Conservation (phyloP, 176 grass and related monocot species). For the Cenchrus purpureus region DNA sequence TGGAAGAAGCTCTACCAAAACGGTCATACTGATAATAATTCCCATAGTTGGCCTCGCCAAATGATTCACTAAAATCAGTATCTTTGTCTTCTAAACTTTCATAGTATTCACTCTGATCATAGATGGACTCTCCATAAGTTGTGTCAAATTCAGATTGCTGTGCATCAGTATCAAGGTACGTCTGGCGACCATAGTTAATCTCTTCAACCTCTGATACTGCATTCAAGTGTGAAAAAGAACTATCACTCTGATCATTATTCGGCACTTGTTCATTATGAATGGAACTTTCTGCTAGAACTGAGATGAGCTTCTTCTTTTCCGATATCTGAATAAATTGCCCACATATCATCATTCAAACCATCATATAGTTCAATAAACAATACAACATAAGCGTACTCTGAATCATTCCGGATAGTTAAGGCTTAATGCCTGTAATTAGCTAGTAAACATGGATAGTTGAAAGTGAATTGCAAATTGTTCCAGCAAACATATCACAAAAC, state of each 20-base stretch:
- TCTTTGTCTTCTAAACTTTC: constrained; percentile 40
- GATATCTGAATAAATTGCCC: constrained; percentile 69
- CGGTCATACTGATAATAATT: constrained; percentile 26
- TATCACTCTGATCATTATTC: constrained; percentile 40
- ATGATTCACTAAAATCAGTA: constrained; percentile 49
- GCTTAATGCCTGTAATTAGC: constrained; percentile 25
- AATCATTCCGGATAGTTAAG: constrained; percentile 15
- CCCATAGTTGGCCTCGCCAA: constrained; percentile 37
- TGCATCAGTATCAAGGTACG: constrained; percentile 40
- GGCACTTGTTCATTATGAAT: constrained; percentile 51
- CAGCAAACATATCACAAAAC: constrained; percentile 9
- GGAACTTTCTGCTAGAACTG: constrained; percentile 64
- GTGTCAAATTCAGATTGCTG: constrained; percentile 42
- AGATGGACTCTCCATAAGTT: constrained; percentile 41
- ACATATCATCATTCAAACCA: constrained; percentile 46
- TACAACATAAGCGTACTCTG: neutral
- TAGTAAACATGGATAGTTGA: neutral
- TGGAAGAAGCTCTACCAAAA: constrained; percentile 44
- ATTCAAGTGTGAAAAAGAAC: constrained; percentile 47
- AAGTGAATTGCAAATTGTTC: neutral
- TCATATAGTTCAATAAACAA: constrained; percentile 30
- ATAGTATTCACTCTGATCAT: constrained; percentile 33
- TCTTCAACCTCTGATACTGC: constrained; percentile 39
- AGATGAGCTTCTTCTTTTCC: constrained; percentile 75
- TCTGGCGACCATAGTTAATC: constrained; percentile 29